Percentiles rank a stretch among this genome's conserved stretches.
Conservation (phyloP, 1,139 yeast species). For the Scheffersomyces stambukii region DNA sequence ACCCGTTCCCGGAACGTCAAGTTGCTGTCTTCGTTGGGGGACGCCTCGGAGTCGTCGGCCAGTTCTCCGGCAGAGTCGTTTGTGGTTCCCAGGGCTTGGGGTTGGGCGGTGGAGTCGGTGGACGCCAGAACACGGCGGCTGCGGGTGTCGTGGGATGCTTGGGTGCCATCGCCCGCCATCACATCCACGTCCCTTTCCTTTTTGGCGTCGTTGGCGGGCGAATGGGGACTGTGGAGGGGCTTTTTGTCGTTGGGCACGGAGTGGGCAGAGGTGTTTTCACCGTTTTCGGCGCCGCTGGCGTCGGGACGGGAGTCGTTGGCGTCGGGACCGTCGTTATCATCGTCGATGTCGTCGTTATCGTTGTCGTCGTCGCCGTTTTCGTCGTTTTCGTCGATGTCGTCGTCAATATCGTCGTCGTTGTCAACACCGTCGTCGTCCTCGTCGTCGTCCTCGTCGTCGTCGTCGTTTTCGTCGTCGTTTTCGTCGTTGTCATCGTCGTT, state of each 20-base stretch:
- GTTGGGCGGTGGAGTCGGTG: too few relatives aligned
- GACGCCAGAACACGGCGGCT: too few relatives aligned
- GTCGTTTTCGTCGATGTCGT: constrained; percentile 15
- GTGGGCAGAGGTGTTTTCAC: too few relatives aligned
- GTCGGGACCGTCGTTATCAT: constrained; percentile 12
- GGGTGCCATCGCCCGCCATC: too few relatives aligned
- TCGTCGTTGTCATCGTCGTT: constrained; percentile 19
- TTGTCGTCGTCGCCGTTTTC: constrained; percentile 16
- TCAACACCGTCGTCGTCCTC: constrained; percentile 24
- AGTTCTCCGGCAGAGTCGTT: too few relatives aligned
- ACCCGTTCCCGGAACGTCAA: constrained; percentile 33
- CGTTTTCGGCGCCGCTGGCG: too few relatives aligned
- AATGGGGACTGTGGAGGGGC: too few relatives aligned
- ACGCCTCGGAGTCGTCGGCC: too few relatives aligned
- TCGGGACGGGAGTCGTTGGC: too few relatives aligned
- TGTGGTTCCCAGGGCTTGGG: too few relatives aligned
- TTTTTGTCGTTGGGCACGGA: too few relatives aligned
- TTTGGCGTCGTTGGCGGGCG: constrained; percentile 13
- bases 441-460: constrained; percentile 18
- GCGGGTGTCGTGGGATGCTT: too few relatives aligned
- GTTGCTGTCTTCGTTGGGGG: constrained; percentile 19
- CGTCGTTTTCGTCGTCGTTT: constrained; percentile 18
- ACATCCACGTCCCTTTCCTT: constrained; percentile 17
- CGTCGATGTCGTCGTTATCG: constrained; percentile 15
- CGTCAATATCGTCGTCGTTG: constrained; percentile 22